phyloP scores from a whole-genome alignment of 2,329 filamentous ascomycete species.

The Paracorniculantispora psalliotae region DNA sequence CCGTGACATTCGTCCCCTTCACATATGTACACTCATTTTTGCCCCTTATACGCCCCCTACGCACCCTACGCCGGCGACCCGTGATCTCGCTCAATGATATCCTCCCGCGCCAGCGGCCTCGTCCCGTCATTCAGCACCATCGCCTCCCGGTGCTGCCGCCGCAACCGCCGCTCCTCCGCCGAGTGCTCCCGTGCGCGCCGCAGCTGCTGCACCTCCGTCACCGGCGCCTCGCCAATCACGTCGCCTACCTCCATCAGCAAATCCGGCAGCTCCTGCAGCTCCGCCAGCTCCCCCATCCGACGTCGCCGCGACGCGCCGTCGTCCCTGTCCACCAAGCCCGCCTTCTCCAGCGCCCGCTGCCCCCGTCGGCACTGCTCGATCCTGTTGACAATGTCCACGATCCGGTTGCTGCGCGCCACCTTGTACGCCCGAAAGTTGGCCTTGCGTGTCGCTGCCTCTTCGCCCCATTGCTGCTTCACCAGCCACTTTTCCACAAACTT shows the following conservation, averaged over 20 bases:
- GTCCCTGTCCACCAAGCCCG: constrained; percentile 39
- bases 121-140: constrained; percentile 90
- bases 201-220: constrained; percentile 24
- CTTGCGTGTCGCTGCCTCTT: constrained; percentile 45
- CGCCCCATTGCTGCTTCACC: constrained; percentile 66
- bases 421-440: constrained; percentile 50
- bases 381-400: constrained; percentile 47
- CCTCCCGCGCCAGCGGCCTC: constrained; percentile 63
- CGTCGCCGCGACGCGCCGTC: constrained; percentile 23
- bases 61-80: constrained; percentile 34
- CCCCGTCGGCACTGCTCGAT: constrained; percentile 48
- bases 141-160: constrained; percentile 75
- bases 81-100: constrained; percentile 69
- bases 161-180: constrained; percentile 64
- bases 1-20: neutral
- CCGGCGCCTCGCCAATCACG: constrained; percentile 20
- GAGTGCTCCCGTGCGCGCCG: constrained; percentile 46
- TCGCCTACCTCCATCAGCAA: constrained; percentile 31
- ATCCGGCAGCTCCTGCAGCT: constrained; percentile 27
- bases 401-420: constrained; percentile 44
- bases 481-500: constrained; percentile 70
- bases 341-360: constrained; percentile 45
- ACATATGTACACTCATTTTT: neutral
- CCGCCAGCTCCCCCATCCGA: no score
- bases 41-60: no score